Evolutionary conservation across 768 basidiomycete genomes (phyloP).

Genomic region (Lactarius indigo): DNA sequence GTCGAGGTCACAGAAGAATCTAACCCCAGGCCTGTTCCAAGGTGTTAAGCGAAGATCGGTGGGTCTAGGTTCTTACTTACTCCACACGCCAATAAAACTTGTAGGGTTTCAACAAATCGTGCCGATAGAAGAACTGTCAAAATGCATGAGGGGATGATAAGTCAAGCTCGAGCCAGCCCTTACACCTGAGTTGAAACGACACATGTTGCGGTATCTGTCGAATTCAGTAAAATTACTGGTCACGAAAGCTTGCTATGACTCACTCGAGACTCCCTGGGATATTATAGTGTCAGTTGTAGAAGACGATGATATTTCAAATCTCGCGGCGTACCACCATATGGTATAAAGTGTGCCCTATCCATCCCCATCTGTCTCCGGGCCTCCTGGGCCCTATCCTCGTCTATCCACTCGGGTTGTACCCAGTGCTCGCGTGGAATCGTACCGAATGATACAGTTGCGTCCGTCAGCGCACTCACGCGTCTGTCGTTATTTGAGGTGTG

Average conservation of each 20-base stretch:
- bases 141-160: background rate
- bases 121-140: conserved; percentile 73
- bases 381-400: conserved; percentile 43
- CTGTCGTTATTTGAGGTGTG: conserved; percentile 20
- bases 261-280: conserved; percentile 16
- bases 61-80: conserved; percentile 40
- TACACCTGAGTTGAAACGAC: conserved; percentile 48
- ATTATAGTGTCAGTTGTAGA: background rate
- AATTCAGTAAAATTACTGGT: background rate
- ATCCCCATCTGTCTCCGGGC: conserved; percentile 40
- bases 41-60: background rate
- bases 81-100: conserved; percentile 91
- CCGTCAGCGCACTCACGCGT: conserved; percentile 33
- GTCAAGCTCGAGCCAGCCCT: conserved; percentile 15
- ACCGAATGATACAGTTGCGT: conserved; percentile 37
- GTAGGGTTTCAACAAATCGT: conserved; percentile 70
- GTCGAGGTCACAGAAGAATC: conserved; percentile 75
- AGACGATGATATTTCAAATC: background rate
- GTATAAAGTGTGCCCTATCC: conserved; percentile 14
- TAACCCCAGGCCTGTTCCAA: conserved; percentile 59
- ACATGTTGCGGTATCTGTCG: conserved; percentile 46
- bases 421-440: conserved; percentile 45
- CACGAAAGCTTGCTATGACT: background rate
- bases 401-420: conserved; percentile 49
- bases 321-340: conserved; percentile 9